phyloP scores from a whole-genome alignment of 208 protist species.

The Tetramitus jugosus region DNA sequence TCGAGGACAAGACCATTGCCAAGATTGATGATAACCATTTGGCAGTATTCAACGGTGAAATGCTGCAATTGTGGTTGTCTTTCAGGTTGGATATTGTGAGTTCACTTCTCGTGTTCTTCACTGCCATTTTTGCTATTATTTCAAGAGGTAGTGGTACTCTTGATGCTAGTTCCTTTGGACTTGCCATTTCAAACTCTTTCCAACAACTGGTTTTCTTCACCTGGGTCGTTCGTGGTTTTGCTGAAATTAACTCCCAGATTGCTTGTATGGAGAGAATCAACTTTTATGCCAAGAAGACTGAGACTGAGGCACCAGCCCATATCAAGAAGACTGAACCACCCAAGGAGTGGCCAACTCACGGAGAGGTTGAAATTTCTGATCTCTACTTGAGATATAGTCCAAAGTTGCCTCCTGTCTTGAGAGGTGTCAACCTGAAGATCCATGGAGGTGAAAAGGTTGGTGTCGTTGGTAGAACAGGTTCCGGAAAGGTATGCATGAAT shows the following conservation, averaged over 20 bases:
- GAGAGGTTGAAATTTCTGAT: constrained; percentile 17
- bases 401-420: constrained; percentile 33
- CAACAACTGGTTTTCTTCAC: not conserved
- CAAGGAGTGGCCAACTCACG: constrained; percentile 22
- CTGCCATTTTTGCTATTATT: constrained; percentile 38
- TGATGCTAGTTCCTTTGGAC: constrained; percentile 37
- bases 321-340: not conserved
- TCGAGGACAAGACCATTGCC: constrained; percentile 2
- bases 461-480: constrained; percentile 67
- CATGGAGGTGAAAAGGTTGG: constrained; percentile 55
- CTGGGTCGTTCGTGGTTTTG: not conserved
- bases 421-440: constrained; percentile 40
- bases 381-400: constrained; percentile 24
- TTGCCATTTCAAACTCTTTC: constrained; percentile 32
- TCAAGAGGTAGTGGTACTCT: constrained; percentile 18
- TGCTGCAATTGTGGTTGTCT: constrained; percentile 38
- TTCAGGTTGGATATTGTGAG: constrained; percentile 49
- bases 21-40: constrained; percentile 22
- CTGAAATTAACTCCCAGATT: not conserved
- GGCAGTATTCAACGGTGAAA: constrained; percentile 28
- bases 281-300: not conserved
- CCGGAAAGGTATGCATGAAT: constrained; percentile 61
- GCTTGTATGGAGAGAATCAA: not conserved
- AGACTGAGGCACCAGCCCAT: not conserved
- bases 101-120: constrained; percentile 34